phyloP scores from a whole-genome alignment of 2,329 filamentous ascomycete species.

The Diaporthe sp. region DNA sequence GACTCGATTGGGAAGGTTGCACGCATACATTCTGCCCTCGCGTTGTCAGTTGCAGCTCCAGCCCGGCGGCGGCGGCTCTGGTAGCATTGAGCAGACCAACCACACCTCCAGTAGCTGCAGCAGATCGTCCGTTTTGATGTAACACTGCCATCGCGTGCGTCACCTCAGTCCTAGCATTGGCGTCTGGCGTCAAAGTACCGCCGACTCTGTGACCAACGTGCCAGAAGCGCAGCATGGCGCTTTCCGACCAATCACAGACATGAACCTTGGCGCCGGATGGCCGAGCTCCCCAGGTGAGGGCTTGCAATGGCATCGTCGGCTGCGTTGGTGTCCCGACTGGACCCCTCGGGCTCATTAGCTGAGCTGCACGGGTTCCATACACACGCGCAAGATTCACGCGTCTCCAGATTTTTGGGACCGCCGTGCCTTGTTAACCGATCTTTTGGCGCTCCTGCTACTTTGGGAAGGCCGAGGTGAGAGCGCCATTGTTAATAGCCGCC shows the following conservation, averaged over 20 bases:
- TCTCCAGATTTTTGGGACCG: constrained; percentile 26
- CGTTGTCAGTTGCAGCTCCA: neutral
- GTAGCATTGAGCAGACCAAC: constrained; percentile 16
- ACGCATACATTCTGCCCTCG: neutral
- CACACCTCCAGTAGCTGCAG: neutral
- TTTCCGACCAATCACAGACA: constrained; percentile 31
- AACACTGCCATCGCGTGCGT: constrained; percentile 32
- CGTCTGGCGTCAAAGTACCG: constrained; percentile 35
- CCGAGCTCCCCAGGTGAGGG: neutral
- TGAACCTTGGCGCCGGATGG: constrained; percentile 17
- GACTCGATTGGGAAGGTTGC: neutral
- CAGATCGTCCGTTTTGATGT: constrained; percentile 16
- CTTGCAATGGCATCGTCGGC: neutral
- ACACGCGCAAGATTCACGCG: constrained; percentile 37
- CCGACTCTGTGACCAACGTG: constrained; percentile 26
- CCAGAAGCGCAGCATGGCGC: constrained; percentile 27
- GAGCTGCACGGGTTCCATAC: neutral
- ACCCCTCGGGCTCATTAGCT: constrained; percentile 9
- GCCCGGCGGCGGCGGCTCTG: neutral
- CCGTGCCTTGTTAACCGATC: neutral
- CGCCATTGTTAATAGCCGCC: neutral
- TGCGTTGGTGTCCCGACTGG: neutral
- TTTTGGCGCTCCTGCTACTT: neutral
- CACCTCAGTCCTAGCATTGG: neutral
- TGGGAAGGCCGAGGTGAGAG: too few species aligned